phyloP scores from a whole-genome alignment of 2,329 filamentous ascomycete genomes.

The Pestalotiopsis sp. region DNA sequence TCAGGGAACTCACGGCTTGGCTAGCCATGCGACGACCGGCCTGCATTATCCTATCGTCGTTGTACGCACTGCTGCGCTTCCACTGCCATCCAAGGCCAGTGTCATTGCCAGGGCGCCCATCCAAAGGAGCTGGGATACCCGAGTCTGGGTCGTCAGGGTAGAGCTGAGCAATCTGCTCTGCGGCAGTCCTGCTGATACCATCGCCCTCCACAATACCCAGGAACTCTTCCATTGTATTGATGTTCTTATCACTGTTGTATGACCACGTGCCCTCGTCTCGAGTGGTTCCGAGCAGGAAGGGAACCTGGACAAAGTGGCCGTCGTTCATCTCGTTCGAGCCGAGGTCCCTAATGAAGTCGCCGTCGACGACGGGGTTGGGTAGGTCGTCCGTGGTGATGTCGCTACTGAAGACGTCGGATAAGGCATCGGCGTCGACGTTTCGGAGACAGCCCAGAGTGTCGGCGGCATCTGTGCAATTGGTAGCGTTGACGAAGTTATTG shows the following conservation, averaged over 20 bases:
- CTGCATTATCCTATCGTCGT: slow-evolving; percentile 47
- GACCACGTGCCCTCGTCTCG: slow-evolving; percentile 47
- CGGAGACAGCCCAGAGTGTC: slow-evolving; percentile 29
- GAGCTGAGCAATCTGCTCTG: slow-evolving; percentile 41
- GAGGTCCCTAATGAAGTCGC: slow-evolving; percentile 45
- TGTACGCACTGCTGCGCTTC: slow-evolving; percentile 43
- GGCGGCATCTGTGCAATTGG: slow-evolving; percentile 22
- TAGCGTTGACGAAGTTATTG: slow-evolving; percentile 29
- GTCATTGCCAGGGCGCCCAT: slow-evolving; percentile 19
- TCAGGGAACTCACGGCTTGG: no score
- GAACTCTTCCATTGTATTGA: slow-evolving; percentile 42
- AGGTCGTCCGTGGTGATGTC: slow-evolving; percentile 31
- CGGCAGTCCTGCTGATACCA: slow-evolving; percentile 41
- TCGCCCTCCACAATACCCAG: slow-evolving; percentile 33
- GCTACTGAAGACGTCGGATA: slow-evolving; percentile 30
- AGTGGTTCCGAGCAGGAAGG: slow-evolving; percentile 47
- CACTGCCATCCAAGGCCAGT: slow-evolving; percentile 38
- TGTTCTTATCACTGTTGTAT: slow-evolving; percentile 29
- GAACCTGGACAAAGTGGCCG: slow-evolving; percentile 43
- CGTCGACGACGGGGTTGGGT: slow-evolving; percentile 45
- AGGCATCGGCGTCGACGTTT: slow-evolving; percentile 34
- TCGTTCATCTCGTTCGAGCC: slow-evolving; percentile 42
- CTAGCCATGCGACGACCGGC: slow-evolving; percentile 38
- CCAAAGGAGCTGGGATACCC: slow-evolving; percentile 42
- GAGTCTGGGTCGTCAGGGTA: slow-evolving; percentile 49